Evolutionary conservation across 1,284 basidiomycete genomes (phyloP).

Genomic region (Puccinia polysora): DNA sequence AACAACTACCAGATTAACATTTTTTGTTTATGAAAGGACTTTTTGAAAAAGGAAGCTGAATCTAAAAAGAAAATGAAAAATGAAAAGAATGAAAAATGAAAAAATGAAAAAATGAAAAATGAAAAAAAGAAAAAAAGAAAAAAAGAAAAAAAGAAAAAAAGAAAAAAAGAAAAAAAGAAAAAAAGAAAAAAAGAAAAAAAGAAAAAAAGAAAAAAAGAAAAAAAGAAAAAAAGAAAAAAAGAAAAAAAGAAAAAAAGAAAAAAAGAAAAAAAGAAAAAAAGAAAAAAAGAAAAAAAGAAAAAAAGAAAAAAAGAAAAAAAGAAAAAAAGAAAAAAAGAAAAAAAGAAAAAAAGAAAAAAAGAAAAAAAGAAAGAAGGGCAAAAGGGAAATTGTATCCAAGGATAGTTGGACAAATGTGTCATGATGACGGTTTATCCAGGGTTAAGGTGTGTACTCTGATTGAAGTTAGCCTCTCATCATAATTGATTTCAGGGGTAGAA

Average conservation of each 20-base stretch:
- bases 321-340: not conserved
- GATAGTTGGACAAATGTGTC: no score
- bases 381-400: not conserved
- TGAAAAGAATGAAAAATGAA: no score
- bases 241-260: not conserved
- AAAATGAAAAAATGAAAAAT: conserved; percentile 5
- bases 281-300: not conserved
- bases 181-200: not conserved
- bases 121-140: not conserved
- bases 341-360: not conserved
- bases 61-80: no score
- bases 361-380: not conserved
- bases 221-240: not conserved
- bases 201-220: not conserved
- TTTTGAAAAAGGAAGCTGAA: no score
- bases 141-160: not conserved
- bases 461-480: no score
- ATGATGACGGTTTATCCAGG: no score
- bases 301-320: not conserved
- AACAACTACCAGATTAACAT: no score
- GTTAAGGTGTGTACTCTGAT: no score
- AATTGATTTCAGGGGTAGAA: no score
- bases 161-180: not conserved
- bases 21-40: no score
- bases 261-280: not conserved